Conservation (phyloP, 2,329 filamentous ascomycete genomes). For the Colletotrichum gigasporum region DNA sequence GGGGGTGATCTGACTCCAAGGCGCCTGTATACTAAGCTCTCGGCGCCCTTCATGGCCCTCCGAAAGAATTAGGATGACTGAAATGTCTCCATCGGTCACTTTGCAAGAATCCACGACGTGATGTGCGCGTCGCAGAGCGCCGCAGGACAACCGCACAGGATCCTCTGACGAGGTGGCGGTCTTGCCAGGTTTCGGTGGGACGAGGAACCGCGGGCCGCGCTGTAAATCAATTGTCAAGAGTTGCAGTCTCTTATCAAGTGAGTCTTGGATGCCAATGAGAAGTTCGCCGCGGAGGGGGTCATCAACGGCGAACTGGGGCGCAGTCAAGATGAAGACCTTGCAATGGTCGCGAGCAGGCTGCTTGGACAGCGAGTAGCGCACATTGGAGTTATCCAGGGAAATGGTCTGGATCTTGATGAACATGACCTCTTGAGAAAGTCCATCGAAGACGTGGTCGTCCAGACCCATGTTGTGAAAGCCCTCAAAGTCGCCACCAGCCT, state of each 20-base stretch:
- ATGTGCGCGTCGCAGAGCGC: conserved; percentile 67
- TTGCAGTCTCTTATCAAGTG: conserved; percentile 72
- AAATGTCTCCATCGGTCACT: conserved; percentile 71
- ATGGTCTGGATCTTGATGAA: conserved; percentile 77
- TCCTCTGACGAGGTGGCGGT: conserved; percentile 38
- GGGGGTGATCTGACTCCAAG: conserved; percentile 77
- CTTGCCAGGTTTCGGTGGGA: conserved; percentile 34
- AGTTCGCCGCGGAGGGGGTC: conserved; percentile 63
- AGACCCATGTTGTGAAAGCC: conserved; percentile 78
- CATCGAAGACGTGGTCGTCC: conserved; percentile 77
- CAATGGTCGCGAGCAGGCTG: conserved; percentile 63
- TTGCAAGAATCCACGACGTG: conserved; percentile 79
- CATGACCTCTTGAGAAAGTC: conserved; percentile 76
- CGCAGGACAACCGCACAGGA: conserved; percentile 54
- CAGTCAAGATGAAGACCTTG: conserved; percentile 74
- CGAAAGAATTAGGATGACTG: conserved; percentile 76
- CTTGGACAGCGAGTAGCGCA: conserved; percentile 67
- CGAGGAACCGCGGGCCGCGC: conserved; percentile 25
- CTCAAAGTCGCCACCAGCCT: conserved; percentile 69
- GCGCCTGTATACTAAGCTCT: conserved; percentile 77
- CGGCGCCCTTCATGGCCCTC: conserved; percentile 70
- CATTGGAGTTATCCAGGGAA: conserved; percentile 67
- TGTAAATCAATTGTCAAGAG: conserved; percentile 69
- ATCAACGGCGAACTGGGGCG: conserved; percentile 64
- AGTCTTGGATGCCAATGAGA: conserved; percentile 76